Evolutionary conservation across 2,329 filamentous ascomycete genomes (phyloP), one percentile per base, ranked within the genome.

Genomic region (Thermochaetoides dissita): DNA sequence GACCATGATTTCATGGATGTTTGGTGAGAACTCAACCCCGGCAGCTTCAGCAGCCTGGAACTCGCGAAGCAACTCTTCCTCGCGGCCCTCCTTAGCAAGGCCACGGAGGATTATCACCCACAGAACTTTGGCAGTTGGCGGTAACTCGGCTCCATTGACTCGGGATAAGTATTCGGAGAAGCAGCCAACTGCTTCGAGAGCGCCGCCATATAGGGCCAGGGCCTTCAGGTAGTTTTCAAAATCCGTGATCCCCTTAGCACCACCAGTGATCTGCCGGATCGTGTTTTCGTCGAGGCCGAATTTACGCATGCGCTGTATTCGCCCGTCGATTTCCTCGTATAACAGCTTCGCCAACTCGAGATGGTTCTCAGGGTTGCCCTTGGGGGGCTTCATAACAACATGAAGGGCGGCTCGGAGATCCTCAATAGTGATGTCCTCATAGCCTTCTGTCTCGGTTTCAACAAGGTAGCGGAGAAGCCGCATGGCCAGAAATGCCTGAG

Each of bases 401-500:
- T 63, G 59, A 34, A 70, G 60, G 0, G 70, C 69, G 40, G 57
- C 60, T 43, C 59, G 60, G 43, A 71, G 60, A 46, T 69, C 68
- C 33, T 60, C 59, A 41, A 59, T 57, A 33, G 53, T 59, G 46
- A 65, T 53, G 24, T 58, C 61, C 30, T 61, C 59, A 41, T 57
- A 53, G 12, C 38, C 10, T n/a, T 7, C 17, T n/a, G n/a, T 11
- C 10, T 55, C 46, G 9, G 85, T 64, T 55, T 85, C 74, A 17
- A 70, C 61, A 45, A 85, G 75, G 34, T 69, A 60, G 8, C 58
- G 58, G 43, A 69, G 65, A 43, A 72, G 61, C 11, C 67, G 61
- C 30, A 69, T 55, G 12, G 73, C 68, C 51, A 77, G 65, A n/a
- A 68, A 60, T 1, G 82, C 80, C 53, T 91, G 81, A 35, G 79